A percentile compares a stretch with the other conserved stretches of the same genome.
phyloP scores from a whole-genome alignment of 1,284 basidiomycete species.

The Tranzscheliella williamsii region DNA sequence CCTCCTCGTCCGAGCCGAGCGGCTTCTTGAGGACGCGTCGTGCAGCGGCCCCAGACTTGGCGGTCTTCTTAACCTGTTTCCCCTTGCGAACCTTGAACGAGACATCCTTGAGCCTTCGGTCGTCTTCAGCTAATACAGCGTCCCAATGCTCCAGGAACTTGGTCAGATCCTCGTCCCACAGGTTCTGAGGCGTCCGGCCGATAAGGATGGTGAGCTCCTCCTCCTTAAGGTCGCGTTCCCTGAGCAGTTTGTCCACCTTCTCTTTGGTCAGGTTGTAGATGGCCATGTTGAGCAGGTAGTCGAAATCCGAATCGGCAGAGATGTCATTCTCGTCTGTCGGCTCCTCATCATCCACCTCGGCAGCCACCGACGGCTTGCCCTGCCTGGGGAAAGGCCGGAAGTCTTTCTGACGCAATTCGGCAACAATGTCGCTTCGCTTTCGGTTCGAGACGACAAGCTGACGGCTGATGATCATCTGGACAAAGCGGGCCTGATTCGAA shows the following conservation, averaged over 20 bases:
- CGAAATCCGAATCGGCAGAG: slow-evolving; percentile 75
- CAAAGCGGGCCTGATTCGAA: slow-evolving; percentile 93
- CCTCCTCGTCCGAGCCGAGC: slow-evolving; percentile 65
- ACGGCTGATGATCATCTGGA: slow-evolving; percentile 91
- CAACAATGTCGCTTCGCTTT: slow-evolving; percentile 83
- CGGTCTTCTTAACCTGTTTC: slow-evolving; percentile 71
- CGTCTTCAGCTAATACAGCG: slow-evolving; percentile 64
- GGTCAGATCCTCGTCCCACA: slow-evolving; percentile 92
- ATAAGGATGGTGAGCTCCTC: slow-evolving; percentile 78
- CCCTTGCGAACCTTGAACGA: slow-evolving; percentile 64
- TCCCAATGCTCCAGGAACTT: slow-evolving; percentile 82
- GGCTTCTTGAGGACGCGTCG: slow-evolving; percentile 64
- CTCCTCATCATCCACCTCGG: slow-evolving; percentile 64
- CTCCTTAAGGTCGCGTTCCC: slow-evolving; percentile 82
- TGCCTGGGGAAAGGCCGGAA: slow-evolving; percentile 87
- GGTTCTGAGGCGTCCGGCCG: slow-evolving; percentile 75
- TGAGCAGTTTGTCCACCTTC: slow-evolving; percentile 83
- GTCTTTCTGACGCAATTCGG: slow-evolving; percentile 75
- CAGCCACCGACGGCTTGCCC: slow-evolving; percentile 71
- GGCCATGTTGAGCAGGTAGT: slow-evolving; percentile 92
- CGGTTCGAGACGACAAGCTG: slow-evolving; percentile 88
- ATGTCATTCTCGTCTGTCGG: slow-evolving; percentile 68
- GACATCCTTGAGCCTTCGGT: slow-evolving; percentile 69
- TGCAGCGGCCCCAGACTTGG: slow-evolving; percentile 65
- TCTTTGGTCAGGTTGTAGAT: slow-evolving; percentile 94